Conservation (phyloP, 179 eudicot genomes). For the Sideroxylon spinosum region DNA sequence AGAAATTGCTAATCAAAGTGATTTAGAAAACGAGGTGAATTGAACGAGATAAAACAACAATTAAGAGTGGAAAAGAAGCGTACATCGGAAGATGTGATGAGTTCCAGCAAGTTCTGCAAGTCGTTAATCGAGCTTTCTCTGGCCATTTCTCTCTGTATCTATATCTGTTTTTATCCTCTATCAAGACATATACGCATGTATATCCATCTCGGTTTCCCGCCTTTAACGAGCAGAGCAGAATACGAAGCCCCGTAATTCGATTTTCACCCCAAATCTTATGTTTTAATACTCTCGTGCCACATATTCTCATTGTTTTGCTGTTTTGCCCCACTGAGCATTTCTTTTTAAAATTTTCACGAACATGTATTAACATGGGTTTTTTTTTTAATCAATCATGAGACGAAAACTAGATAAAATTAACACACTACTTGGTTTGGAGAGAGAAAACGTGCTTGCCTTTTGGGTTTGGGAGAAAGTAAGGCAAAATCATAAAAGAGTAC, state of each 20-base stretch:
- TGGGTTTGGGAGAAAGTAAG: too few species aligned
- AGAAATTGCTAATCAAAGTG: background rate
- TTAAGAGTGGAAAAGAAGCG: constrained; percentile 21
- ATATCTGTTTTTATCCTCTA: constrained; percentile 8
- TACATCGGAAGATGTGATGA: constrained; percentile 69
- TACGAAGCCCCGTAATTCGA: background rate
- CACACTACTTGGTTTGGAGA: too few species aligned
- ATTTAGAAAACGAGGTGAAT: too few species aligned
- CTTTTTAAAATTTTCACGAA: background rate
- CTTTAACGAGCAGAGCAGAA: background rate
- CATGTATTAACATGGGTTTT: too few species aligned
- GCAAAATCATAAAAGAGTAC: too few species aligned
- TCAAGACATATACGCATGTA: background rate
- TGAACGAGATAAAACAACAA: too few species aligned
- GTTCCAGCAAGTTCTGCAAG: constrained; percentile 46
- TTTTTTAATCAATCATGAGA: too few species aligned
- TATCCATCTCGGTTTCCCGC: constrained; percentile 17
- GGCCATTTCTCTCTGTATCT: constrained; percentile 26
- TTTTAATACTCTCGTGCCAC: background rate
- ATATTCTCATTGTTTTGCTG: background rate
- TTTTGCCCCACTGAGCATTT: background rate
- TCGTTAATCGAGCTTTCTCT: constrained; percentile 30
- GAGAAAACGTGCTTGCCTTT: too few species aligned
- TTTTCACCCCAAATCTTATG: background rate
- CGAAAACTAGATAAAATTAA: too few species aligned